Percentiles rank a stretch among this genome's conserved stretches.
phyloP scores from a whole-genome alignment of 176 grass and related monocot genomes.

The Carex cristatella region DNA sequence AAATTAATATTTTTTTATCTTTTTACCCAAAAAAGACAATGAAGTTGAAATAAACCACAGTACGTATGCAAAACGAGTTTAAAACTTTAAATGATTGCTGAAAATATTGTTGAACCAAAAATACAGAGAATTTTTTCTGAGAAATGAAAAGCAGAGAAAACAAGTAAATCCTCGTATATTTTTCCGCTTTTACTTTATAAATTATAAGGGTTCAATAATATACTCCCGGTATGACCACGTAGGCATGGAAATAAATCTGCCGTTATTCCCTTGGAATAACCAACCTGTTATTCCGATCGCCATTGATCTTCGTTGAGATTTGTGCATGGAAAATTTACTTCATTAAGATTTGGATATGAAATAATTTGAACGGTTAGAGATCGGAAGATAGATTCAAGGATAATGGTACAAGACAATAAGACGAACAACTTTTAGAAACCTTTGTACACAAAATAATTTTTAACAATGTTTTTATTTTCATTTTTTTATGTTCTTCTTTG shows the following conservation, averaged over 20 bases:
- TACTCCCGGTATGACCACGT: not conserved
- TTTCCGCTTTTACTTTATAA: not conserved
- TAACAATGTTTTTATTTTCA: not conserved
- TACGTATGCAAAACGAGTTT: not conserved
- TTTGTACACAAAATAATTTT: not conserved
- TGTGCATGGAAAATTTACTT: too few species aligned
- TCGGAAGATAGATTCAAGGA: not conserved
- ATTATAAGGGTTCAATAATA: too few species aligned
- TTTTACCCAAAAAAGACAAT: not conserved
- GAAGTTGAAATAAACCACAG: not conserved
- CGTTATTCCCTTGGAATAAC: too few species aligned
- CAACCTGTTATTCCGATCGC: too few species aligned
- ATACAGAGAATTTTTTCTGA: not conserved
- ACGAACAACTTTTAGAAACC: not conserved
- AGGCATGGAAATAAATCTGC: not conserved
- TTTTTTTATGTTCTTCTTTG: not conserved
- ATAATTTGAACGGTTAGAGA: too few species aligned
- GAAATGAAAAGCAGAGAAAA: not conserved
- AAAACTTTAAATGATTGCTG: too few species aligned
- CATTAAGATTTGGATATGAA: too few species aligned
- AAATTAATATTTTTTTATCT: not conserved
- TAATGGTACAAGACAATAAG: not conserved
- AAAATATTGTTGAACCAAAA: too few species aligned
- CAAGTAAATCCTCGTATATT: not conserved
- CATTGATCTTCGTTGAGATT: too few species aligned